phyloP scores from a whole-genome alignment of 495 filamentous ascomycete genomes.

The Melanomma pulvis-pyrius region DNA sequence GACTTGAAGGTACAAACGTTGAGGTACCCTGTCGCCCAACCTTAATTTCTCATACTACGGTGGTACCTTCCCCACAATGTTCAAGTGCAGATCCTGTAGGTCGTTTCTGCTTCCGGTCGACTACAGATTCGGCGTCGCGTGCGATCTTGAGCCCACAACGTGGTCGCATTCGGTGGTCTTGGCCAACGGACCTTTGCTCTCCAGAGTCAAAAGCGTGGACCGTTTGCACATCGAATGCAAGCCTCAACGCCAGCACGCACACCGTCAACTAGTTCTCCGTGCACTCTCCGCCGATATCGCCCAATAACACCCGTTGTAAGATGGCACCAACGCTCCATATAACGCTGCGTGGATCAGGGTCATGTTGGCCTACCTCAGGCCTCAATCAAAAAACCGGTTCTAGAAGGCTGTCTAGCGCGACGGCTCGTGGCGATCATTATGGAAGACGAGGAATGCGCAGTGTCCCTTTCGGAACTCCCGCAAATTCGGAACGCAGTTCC shows the following conservation, averaged over 20 bases:
- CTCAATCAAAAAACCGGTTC: slow-evolving; percentile 30
- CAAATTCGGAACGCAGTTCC: slow-evolving; percentile 18
- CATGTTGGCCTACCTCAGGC: slow-evolving; percentile 1
- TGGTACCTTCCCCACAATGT: slow-evolving; percentile 33
- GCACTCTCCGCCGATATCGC: background rate
- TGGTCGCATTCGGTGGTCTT: slow-evolving; percentile 14
- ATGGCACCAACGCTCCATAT: background rate
- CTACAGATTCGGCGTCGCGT: slow-evolving; percentile 30
- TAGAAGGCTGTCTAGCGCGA: slow-evolving; percentile 26
- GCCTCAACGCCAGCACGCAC: slow-evolving; percentile 24
- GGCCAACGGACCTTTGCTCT: slow-evolving; percentile 20
- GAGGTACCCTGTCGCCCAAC: slow-evolving; percentile 21
- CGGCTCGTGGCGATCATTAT: slow-evolving; percentile 18
- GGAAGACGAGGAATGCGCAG: background rate
- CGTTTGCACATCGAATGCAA: slow-evolving; percentile 23
- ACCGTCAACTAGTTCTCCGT: slow-evolving; percentile 2
- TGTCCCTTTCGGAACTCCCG: slow-evolving; percentile 1
- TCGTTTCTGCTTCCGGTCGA: slow-evolving; percentile 27
- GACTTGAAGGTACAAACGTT: slow-evolving; percentile 31
- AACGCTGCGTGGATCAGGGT: slow-evolving; percentile 5
- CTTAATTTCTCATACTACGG: slow-evolving; percentile 15
- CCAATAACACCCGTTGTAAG: background rate
- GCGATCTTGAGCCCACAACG: slow-evolving; percentile 18
- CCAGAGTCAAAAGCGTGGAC: slow-evolving; percentile 6
- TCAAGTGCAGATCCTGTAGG: slow-evolving; percentile 30